A percentile compares a stretch with the other conserved stretches of the same genome.
These are phyloP conservation scores for Phytopythium sindhum DNA, from an alignment of 352 stramenopile genomes.

Conservation along the genomic window DNA sequence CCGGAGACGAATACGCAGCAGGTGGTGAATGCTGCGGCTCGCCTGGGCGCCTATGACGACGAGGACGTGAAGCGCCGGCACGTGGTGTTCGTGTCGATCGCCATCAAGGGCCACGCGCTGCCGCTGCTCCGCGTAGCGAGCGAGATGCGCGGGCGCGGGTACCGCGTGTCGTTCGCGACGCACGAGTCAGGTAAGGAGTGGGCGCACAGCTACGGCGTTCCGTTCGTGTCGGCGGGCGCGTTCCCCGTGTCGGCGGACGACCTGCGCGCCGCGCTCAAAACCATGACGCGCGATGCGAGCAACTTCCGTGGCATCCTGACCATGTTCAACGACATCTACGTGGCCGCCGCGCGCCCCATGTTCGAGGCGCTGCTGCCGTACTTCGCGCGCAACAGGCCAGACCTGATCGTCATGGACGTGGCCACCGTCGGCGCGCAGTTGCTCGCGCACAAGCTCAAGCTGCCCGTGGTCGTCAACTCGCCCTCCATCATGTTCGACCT, in stretches of 20 bases:
- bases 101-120: slow-evolving; percentile 75
- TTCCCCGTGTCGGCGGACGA: slow-evolving; percentile 79
- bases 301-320: slow-evolving; percentile 85
- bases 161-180: slow-evolving; percentile 78
- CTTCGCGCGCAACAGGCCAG: slow-evolving; percentile 30
- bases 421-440: slow-evolving; percentile 77
- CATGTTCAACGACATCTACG: slow-evolving; percentile 89
- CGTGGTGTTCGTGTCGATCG: slow-evolving; percentile 81
- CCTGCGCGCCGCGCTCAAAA: slow-evolving; percentile 62
- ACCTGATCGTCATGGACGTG: slow-evolving; percentile 80
- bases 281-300: slow-evolving; percentile 78
- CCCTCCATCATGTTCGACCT: slow-evolving; percentile 85
- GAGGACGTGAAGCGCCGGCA: slow-evolving; percentile 29
- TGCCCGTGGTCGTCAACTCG: slow-evolving; percentile 83
- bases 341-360: slow-evolving; percentile 72
- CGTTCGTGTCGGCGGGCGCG: slow-evolving; percentile 66
- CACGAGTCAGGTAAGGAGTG: slow-evolving; percentile 80
- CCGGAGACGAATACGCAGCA: neutral
- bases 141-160: slow-evolving; percentile 68
- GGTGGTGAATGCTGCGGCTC: neutral
- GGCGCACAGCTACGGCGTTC: slow-evolving; percentile 45
- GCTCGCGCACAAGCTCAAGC: slow-evolving; percentile 68
- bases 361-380: slow-evolving; percentile 66
- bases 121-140: slow-evolving; percentile 74
- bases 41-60: neutral